Base-by-base conservation (phyloP, 2,329 filamentous ascomycete genomes). In the Trichoderma hamatum region DNA sequence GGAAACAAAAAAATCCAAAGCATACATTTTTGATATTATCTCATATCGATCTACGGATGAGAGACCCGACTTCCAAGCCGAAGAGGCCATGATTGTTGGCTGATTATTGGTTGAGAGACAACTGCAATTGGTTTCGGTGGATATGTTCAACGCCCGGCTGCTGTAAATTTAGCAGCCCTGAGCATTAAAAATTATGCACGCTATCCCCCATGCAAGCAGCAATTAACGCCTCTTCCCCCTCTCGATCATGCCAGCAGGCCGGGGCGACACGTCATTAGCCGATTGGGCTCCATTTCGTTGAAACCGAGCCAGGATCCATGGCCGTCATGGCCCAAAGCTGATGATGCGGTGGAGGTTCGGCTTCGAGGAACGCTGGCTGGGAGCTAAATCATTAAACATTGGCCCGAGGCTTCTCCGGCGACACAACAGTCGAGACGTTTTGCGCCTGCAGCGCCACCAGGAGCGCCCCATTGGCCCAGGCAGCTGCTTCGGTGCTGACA, bases 41-140 rank as follows among this genome's bases (percentile, higher is more conserved):
- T 86, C 84, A 76, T 90, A 88, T 68, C 90, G 84, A 65, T 89
- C 85, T 14, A 85, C 82, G 43, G 88, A 88, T 11, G 85, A 84
- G 69, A 91, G 77, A 3, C 79, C 78, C 26, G 76, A 76, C 73
- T 81, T 85, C 88, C 88, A 90, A 39, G 78, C 77, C 3, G 71
- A 14, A 13, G 67, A 51, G 13, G 64, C 39, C 70, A 73, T 71
- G 24, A 28, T 30, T 3, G 36, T n/a, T 59, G 54, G 55, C 9
- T 43, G 39, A 9, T 7, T 43, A 43, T 43, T 43, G 39, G 39
- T n/a, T 21, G 30, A 24, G 19, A 19, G 34, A 58, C n/a, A 19
- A 11, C 32, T 14, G 32, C 9, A 13, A 58, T 21, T 21, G 19
- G 36, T n/a, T 43, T n/a, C 36, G 36, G 36, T 43, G 39, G 39